phyloP scores from a whole-genome alignment of 139 green algal species.

The Closterium sp. region DNA sequence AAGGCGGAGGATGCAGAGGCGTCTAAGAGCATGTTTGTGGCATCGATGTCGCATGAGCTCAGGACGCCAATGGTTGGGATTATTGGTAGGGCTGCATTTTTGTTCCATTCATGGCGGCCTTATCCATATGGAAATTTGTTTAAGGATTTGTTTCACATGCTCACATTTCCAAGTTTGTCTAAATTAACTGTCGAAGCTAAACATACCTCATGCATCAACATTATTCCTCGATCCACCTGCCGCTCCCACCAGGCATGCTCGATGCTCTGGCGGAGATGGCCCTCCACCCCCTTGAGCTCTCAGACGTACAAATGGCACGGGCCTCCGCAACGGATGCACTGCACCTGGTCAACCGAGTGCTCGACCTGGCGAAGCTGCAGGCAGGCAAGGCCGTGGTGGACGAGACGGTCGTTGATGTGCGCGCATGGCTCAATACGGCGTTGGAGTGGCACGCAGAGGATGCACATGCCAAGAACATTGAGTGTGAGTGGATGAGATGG shows the following conservation, averaged over 20 bases:
- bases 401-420: not conserved
- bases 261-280: no score
- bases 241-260: no score
- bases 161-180: no score
- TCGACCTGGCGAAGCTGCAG: not conserved
- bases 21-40: not conserved
- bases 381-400: not conserved
- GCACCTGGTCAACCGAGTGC: not conserved
- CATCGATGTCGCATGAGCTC: not conserved
- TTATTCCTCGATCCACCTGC: no score
- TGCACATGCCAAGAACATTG: not conserved
- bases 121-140: not conserved
- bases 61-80: not conserved
- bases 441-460: not conserved
- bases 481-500: not conserved
- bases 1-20: not conserved
- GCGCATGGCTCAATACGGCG: not conserved
- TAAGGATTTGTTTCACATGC: not conserved
- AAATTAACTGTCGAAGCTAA: no score
- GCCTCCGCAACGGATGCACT: not conserved
- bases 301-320: no score
- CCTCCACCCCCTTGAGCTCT: no score
- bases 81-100: not conserved
- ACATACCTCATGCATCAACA: no score
- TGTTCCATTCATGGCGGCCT: not conserved